These are phyloP conservation scores for Metarhizium humberi DNA, from an alignment of 2,329 filamentous ascomycete genomes.

Conservation along the genomic window DNA sequence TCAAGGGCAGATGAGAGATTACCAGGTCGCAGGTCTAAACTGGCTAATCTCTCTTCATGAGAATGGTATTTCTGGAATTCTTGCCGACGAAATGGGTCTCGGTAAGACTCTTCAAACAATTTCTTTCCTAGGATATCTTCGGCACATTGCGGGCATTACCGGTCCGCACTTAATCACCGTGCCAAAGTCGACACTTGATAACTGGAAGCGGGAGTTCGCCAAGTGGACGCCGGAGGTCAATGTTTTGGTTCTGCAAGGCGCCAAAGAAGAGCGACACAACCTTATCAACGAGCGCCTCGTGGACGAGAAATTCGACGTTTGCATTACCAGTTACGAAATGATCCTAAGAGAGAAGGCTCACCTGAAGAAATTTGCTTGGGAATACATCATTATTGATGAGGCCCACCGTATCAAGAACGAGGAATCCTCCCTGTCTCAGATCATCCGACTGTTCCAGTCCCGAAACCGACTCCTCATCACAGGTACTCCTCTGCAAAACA, in stretches of 20 bases:
- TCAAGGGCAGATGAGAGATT: slow-evolving; percentile 85
- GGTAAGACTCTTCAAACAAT: slow-evolving; percentile 98
- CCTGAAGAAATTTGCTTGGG: slow-evolving; percentile 96
- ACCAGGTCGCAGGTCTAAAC: slow-evolving; percentile 90
- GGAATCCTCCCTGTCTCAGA: slow-evolving; percentile 91
- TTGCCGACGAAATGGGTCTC: slow-evolving; percentile 97
- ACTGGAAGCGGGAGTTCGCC: slow-evolving; percentile 93
- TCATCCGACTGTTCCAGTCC: slow-evolving; percentile 93
- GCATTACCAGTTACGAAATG: slow-evolving; percentile 99
- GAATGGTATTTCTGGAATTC: slow-evolving; percentile 95
- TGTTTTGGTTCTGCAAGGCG: slow-evolving; percentile 85
- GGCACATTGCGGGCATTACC: slow-evolving; percentile 80
- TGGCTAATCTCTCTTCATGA: slow-evolving; percentile 97
- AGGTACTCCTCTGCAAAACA: slow-evolving; percentile 94
- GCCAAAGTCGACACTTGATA: slow-evolving; percentile 95
- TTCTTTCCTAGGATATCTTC: slow-evolving; percentile 87
- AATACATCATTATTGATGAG: slow-evolving; percentile 99
- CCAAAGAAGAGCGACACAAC: slow-evolving; percentile 82
- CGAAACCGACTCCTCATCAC: slow-evolving; percentile 93
- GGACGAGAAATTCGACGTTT: slow-evolving; percentile 93
- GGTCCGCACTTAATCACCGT: slow-evolving; percentile 89
- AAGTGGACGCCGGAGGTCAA: slow-evolving; percentile 95
- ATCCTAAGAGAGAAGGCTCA: slow-evolving; percentile 90
- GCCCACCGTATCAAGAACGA: slow-evolving; percentile 99
- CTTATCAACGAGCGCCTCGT: slow-evolving; percentile 88